Conservation (phyloP, 2,329 filamentous ascomycete genomes). For the Allantophomopsis lycopodina region DNA sequence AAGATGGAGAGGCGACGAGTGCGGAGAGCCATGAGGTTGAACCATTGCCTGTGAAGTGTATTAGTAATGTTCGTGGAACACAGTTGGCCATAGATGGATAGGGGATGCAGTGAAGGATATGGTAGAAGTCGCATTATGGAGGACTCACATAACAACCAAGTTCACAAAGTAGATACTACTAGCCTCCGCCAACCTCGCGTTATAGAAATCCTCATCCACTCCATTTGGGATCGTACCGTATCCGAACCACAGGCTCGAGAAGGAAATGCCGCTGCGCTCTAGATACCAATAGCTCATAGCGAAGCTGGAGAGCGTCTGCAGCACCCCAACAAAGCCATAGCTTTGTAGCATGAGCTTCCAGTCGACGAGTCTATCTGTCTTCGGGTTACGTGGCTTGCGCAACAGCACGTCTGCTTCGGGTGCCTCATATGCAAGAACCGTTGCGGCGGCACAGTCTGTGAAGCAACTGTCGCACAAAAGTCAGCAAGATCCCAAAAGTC, state of each 20-base stretch:
- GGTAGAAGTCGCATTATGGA: constrained; percentile 40
- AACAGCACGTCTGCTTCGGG: constrained; percentile 64
- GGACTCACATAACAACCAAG: constrained; percentile 34
- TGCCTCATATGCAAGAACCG: constrained; percentile 61
- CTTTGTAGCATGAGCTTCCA: constrained; percentile 59
- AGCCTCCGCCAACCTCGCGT: constrained; percentile 1
- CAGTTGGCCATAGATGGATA: neutral
- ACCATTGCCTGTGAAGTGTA: constrained; percentile 47
- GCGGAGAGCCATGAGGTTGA: constrained; percentile 56
- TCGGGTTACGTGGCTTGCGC: constrained; percentile 52
- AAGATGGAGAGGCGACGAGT: constrained; percentile 55
- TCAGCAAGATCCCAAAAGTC: no score
- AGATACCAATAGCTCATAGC: constrained; percentile 57
- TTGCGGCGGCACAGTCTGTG: constrained; percentile 63
- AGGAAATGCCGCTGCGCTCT: constrained; percentile 46
- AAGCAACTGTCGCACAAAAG: constrained; percentile 35
- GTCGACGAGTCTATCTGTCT: constrained; percentile 60
- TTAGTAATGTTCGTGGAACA: neutral
- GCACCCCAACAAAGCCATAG: constrained; percentile 56
- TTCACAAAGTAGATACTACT: constrained; percentile 62
- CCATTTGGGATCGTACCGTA: constrained; percentile 39
- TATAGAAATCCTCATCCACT: constrained; percentile 8
- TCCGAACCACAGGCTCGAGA: constrained; percentile 51
- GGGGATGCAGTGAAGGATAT: neutral
- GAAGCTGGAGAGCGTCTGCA: constrained; percentile 45